A percentile compares a stretch with the other conserved stretches of the same genome.
These are phyloP conservation scores for Fusarium foetens DNA, from an alignment of 2,329 filamentous ascomycete species.

Conservation along the genomic window DNA sequence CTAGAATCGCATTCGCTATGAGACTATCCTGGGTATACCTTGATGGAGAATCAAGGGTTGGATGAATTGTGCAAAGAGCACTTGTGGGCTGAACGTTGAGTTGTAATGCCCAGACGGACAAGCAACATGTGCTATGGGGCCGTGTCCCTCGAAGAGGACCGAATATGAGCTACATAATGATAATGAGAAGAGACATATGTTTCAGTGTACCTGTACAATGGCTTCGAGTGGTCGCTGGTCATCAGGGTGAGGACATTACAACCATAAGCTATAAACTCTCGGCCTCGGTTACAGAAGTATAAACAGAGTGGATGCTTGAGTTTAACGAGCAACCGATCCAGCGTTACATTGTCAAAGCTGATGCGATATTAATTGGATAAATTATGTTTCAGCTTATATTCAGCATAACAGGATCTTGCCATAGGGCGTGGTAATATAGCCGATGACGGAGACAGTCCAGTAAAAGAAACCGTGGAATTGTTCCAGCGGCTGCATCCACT, in stretches of 20 bases:
- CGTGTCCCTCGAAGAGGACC: constrained; percentile 23
- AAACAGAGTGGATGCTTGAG: background rate
- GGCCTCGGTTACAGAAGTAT: background rate
- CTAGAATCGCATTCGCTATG: constrained; percentile 43
- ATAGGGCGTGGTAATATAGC: constrained; percentile 2
- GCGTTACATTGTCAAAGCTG: background rate
- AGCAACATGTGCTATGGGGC: constrained; percentile 4
- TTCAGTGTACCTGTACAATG: constrained; percentile 1
- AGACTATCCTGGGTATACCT: constrained; percentile 30
- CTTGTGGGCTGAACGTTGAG: background rate
- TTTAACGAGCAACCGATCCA: background rate
- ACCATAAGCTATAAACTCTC: background rate
- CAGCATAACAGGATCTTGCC: background rate
- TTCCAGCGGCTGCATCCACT: constrained; percentile 1
- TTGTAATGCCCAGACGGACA: constrained; percentile 4
- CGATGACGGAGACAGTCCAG: constrained; percentile 34
- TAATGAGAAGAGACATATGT: constrained; percentile 40
- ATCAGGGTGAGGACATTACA: background rate
- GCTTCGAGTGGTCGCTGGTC: background rate
- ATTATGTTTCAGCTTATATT: background rate
- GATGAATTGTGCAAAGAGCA: constrained; percentile 8
- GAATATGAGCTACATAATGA: constrained; percentile 40
- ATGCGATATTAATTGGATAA: background rate
- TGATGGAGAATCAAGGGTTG: constrained; percentile 22
- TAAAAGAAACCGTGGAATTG: background rate